Base-by-base conservation (phyloP, 164 flowering plant species). In the Dillenia turbinata region DNA sequence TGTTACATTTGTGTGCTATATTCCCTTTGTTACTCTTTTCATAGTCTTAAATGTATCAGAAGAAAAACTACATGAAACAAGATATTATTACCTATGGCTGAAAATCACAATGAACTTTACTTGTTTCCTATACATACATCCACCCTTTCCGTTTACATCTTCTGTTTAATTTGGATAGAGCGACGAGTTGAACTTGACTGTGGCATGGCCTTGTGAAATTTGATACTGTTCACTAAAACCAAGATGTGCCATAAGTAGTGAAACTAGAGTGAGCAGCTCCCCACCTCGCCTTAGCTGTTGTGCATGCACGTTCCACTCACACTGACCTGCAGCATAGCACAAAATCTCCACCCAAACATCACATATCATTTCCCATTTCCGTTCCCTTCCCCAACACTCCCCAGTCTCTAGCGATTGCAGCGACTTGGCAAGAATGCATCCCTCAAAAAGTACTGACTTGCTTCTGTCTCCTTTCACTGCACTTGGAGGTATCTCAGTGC, bases 281-380 rank as follows among this genome's bases (percentile, higher is more conserved):
- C 66, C 66, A 11, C 66, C 66, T 26, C 15, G n/a, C n/a, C 47
- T 66, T 8, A 59, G 53, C 57, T 22, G 45, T 14, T 44, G 58
- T 2, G 63, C 69, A 46, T 59, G 63, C 9, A 9, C 14, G 0
- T 44, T 52, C 26, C 58, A 62, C 1, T 22, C 26, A 26, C 69
- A 66, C 12, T 7, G 55, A 26, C 56, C 8, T 2, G 63, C 63
- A 7, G 69, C 59, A 12, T 59, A 59, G 8, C 44, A 43, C 2
- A 66, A n/a, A 57, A 66, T 59, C 44, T 66, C 69, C 9, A 52
- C 59, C 69, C 63, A 66, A 44, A 66, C 69, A 15, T 59, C 14
- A 5, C 57, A 10, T 12, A 66, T 66, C 9, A 66, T 14, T 51
- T 45, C 47, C 69, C 40, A 33, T 33, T 33, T 33, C 40, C 40